phyloP scores from a whole-genome alignment of 2,329 filamentous ascomycete species.

The Apiospora malaysiana region DNA sequence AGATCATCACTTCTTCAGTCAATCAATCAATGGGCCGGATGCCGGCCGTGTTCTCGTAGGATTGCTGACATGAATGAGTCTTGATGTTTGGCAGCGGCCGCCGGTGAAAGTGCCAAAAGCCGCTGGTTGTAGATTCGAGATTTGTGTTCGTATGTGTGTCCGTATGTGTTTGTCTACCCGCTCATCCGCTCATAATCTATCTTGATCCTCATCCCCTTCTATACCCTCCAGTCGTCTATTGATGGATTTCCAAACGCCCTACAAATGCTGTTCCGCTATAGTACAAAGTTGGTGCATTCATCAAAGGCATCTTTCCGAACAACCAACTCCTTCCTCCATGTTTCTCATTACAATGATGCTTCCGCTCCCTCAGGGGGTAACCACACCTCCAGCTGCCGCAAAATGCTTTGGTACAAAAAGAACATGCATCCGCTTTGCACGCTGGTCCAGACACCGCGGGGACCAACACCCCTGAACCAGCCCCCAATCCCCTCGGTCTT shows the following conservation, averaged over 20 bases:
- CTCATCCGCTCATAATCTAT: conserved; percentile 32
- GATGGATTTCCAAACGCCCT: conserved; percentile 36
- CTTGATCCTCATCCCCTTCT: conserved; percentile 21
- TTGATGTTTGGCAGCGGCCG: neutral
- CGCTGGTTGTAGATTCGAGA: conserved; percentile 28
- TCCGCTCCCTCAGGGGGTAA: conserved; percentile 43
- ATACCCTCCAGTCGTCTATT: conserved; percentile 18
- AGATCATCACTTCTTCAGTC: neutral
- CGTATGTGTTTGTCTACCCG: neutral
- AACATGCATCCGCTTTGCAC: conserved; percentile 97
- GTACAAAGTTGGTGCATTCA: conserved; percentile 32
- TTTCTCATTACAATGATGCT: conserved; percentile 31
- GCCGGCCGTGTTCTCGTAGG: neutral
- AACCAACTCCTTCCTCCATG: neutral
- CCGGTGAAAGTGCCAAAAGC: neutral
- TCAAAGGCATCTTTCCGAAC: neutral
- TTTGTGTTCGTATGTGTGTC: conserved; percentile 29
- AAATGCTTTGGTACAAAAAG: conserved; percentile 88
- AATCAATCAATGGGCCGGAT: too few relatives aligned
- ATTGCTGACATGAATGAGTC: neutral
- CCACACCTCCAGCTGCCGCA: conserved; percentile 74
- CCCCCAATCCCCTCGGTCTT: conserved; percentile 85
- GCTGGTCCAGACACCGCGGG: conserved; percentile 93
- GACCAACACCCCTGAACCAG: conserved; percentile 94
- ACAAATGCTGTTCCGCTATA: conserved; percentile 35